Evolutionary conservation across 805 yeast species (phyloP).

Genomic region (Blastobotrys terrestris): DNA sequence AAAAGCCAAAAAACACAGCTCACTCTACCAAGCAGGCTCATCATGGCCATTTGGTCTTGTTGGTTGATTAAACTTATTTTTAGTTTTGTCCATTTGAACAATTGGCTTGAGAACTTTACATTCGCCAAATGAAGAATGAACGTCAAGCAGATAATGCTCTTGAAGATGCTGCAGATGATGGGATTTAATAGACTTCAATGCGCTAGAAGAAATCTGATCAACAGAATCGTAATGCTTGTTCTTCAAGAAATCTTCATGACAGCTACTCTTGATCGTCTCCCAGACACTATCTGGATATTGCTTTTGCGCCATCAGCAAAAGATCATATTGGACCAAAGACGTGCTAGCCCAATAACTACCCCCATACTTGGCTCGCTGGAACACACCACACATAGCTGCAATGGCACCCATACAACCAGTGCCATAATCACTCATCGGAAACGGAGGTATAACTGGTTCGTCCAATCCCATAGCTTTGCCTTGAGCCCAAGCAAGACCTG

Average conservation of each 20-base stretch:
- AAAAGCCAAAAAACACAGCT: no score
- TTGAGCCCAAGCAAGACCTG: constrained; percentile 33
- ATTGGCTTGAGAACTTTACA: constrained; percentile 10
- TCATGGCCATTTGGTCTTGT: constrained; percentile 25
- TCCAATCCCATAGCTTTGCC: constrained; percentile 26
- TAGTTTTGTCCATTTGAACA: constrained; percentile 7
- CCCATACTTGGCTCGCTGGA: constrained; percentile 27
- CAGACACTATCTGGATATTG: constrained; percentile 22
- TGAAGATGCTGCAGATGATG: constrained; percentile 24
- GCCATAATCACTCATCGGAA: constrained; percentile 36
- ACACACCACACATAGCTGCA: constrained; percentile 29
- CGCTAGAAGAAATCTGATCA: constrained; percentile 17
- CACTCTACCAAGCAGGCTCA: constrained; percentile 23
- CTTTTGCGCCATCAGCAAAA: constrained; percentile 29
- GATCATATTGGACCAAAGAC: constrained; percentile 31
- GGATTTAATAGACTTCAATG: constrained; percentile 21
- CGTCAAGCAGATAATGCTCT: constrained; percentile 28
- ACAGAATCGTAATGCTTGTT: constrained; percentile 21
- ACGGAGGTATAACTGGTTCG: constrained; percentile 35
- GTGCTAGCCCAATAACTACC: constrained; percentile 32
- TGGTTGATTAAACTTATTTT: constrained; percentile 21
- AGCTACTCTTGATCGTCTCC: constrained; percentile 19
- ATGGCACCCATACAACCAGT: constrained; percentile 34
- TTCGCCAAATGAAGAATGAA: constrained; percentile 22
- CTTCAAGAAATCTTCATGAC: constrained; percentile 18